A percentile compares a stretch with the other conserved stretches of the same genome.
phyloP scores from a whole-genome alignment of 345 rosid genomes.

The Noccaea caerulescens region DNA sequence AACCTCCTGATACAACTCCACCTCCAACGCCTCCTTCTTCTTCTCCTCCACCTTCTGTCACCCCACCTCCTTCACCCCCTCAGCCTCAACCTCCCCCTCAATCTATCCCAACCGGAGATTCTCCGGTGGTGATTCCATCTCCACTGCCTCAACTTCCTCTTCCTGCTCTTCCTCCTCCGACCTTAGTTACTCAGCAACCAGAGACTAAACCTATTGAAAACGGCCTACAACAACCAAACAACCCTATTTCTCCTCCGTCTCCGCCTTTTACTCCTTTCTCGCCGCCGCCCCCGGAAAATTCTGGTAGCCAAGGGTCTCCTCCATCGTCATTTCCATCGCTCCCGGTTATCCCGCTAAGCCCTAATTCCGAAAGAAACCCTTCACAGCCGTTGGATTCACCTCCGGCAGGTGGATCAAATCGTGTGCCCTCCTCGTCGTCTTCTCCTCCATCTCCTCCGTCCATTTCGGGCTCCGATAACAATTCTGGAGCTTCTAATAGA shows the following conservation, averaged over 20 bases:
- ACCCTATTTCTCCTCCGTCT: slow-evolving; percentile 33
- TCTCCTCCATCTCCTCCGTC: slow-evolving; percentile 38
- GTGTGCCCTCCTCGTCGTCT: slow-evolving; percentile 40
- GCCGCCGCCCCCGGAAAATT: neutral
- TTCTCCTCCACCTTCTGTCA: slow-evolving; percentile 36
- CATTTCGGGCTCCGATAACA: slow-evolving; percentile 3
- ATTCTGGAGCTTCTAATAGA: slow-evolving; percentile 25
- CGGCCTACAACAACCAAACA: slow-evolving; percentile 20
- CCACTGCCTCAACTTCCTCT: slow-evolving; percentile 39
- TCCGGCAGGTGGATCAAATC: slow-evolving; percentile 17
- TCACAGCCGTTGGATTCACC: slow-evolving; percentile 34
- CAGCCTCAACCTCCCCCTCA: slow-evolving; percentile 42
- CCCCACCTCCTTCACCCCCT: slow-evolving; percentile 45
- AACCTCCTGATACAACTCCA: slow-evolving; percentile 18
- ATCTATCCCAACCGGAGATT: slow-evolving; percentile 11
- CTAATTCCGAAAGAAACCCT: slow-evolving; percentile 30
- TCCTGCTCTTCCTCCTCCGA: slow-evolving; percentile 39
- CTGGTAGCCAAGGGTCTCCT: slow-evolving; percentile 29
- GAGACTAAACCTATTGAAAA: slow-evolving; percentile 24
- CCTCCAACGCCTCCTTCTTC: slow-evolving; percentile 37
- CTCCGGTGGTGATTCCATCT: slow-evolving; percentile 29
- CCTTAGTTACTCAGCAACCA: slow-evolving; percentile 30
- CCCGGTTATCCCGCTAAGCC: slow-evolving; percentile 18
- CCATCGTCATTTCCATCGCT: slow-evolving; percentile 17
- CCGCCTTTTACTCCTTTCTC: slow-evolving; percentile 27